These are phyloP conservation scores for Fagopyrum esculentum DNA, from an alignment of 148 eudicot genomes.

Conservation along the genomic window DNA sequence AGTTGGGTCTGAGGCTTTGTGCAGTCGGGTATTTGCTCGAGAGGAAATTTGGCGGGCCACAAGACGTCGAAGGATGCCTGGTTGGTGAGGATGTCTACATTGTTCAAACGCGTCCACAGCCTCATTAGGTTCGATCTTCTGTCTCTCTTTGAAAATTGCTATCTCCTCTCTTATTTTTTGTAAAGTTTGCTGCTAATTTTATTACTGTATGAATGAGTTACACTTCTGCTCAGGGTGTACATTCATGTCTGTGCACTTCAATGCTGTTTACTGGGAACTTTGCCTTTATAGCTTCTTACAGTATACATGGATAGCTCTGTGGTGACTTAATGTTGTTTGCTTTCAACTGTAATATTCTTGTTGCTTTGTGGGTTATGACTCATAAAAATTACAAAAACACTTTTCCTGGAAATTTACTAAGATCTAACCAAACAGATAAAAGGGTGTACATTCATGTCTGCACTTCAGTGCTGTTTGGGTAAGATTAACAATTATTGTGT, in stretches of 20 bases:
- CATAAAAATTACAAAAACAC: background rate
- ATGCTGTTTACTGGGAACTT: background rate
- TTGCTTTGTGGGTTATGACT: too few species aligned
- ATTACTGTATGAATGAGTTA: background rate
- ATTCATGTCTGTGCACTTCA: background rate
- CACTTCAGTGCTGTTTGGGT: background rate
- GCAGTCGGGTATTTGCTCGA: slow-evolving; percentile 78
- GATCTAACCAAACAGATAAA: background rate
- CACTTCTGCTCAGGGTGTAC: background rate
- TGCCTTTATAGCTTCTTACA: background rate
- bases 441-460: background rate
- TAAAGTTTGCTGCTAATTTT: background rate
- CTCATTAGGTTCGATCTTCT: slow-evolving; percentile 15
- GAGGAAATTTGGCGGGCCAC: slow-evolving; percentile 74
- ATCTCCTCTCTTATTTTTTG: background rate
- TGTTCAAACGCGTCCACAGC: slow-evolving; percentile 91
- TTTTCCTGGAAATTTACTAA: background rate
- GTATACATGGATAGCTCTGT: background rate
- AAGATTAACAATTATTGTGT: background rate
- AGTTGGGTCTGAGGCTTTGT: slow-evolving; percentile 70
- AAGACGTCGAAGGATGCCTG: slow-evolving; percentile 91
- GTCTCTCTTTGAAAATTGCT: background rate
- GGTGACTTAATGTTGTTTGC: background rate
- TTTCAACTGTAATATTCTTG: background rate
- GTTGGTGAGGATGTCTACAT: slow-evolving; percentile 71